Conservation (phyloP, 805 yeast genomes). For the Saccharomycopsis fermentans region DNA sequence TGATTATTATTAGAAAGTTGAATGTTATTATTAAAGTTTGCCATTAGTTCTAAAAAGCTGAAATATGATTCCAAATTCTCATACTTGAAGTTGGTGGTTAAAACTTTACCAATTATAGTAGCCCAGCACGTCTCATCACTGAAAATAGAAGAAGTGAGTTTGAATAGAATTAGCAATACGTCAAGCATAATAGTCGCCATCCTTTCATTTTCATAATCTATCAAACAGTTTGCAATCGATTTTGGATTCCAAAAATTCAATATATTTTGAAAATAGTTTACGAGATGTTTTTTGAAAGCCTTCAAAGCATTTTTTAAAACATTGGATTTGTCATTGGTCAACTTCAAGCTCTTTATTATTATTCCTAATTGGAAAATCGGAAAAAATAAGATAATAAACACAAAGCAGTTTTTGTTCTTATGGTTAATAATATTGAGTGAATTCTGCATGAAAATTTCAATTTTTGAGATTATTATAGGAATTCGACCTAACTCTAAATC, state of each 20-base stretch:
- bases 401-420: neutral
- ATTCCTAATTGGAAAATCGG: slow-evolving; percentile 15
- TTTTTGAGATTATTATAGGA: neutral
- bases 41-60: neutral
- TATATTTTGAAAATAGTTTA: slow-evolving; percentile 3
- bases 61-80: neutral
- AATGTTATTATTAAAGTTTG: neutral
- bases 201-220: slow-evolving; percentile 5
- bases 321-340: neutral
- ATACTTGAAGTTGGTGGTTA: neutral
- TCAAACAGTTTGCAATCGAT: slow-evolving; percentile 1
- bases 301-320: neutral
- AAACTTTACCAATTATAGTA: neutral
- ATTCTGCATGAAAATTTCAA: slow-evolving; percentile 11
- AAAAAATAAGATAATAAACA: slow-evolving; percentile 14
- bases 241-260: slow-evolving; percentile 10
- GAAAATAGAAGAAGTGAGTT: neutral
- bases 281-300: neutral
- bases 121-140: neutral
- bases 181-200: slow-evolving; percentile 10
- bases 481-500: neutral
- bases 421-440: slow-evolving; percentile 2
- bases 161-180: neutral
- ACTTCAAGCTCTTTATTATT: neutral
- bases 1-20: neutral